These are phyloP conservation scores for Lachnellula cervina DNA, from an alignment of 2,329 filamentous ascomycete species.

Conservation along the genomic window DNA sequence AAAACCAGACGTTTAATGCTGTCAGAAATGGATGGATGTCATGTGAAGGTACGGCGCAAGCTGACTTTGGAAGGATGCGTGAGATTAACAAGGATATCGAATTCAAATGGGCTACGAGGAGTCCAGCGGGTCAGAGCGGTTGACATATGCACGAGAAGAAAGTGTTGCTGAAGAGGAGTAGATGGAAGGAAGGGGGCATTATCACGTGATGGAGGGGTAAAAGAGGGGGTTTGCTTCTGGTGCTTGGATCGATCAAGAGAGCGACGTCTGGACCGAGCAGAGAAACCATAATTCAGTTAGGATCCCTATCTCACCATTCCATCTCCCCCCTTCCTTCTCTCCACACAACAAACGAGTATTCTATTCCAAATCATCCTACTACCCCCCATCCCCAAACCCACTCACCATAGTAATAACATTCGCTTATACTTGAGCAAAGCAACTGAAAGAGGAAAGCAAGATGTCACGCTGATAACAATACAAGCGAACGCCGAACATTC, in stretches of 20 bases:
- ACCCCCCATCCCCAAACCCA: no score
- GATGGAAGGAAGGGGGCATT: neutral
- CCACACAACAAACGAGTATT: no score
- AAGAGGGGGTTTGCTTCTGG: neutral
- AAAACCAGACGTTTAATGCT: constrained; percentile 50
- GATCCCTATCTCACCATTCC: no score
- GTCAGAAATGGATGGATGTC: constrained; percentile 53
- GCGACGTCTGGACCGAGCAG: neutral
- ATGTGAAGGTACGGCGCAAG: constrained; percentile 60
- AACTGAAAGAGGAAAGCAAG: no score
- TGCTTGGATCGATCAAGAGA: neutral
- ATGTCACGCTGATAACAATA: no score
- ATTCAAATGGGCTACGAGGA: constrained; percentile 35
- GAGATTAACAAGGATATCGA: constrained; percentile 69
- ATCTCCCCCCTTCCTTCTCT: no score
- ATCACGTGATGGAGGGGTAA: no score
- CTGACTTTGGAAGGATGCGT: constrained; percentile 66
- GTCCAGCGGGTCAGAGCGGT: neutral
- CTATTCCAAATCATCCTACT: no score
- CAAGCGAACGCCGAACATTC: no score
- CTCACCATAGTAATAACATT: no score
- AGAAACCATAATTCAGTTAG: no score
- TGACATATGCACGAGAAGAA: neutral
- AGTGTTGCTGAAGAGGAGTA: constrained; percentile 3
- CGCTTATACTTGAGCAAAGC: no score